Evolutionary conservation across 2,329 filamentous ascomycete species (phyloP).

Genomic region (Cordyceps pruinosa): DNA sequence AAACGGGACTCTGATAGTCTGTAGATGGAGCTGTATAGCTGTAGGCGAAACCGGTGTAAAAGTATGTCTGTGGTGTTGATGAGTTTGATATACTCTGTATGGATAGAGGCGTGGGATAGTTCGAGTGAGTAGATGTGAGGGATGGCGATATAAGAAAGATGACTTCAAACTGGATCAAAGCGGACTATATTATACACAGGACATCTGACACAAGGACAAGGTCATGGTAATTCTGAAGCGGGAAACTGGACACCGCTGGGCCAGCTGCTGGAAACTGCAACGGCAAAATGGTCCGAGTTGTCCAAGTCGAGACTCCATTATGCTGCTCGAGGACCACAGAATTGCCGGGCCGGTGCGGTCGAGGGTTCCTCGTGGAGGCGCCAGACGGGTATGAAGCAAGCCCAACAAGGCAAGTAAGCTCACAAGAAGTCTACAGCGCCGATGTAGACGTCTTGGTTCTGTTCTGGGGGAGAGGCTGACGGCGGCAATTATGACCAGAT

Average conservation of each 20-base stretch:
- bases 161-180: not conserved
- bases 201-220: not conserved
- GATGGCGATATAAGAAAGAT: not conserved
- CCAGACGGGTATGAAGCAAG: not conserved
- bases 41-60: not conserved
- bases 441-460: not conserved
- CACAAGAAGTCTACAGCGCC: not conserved
- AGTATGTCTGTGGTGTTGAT: not conserved
- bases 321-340: not conserved
- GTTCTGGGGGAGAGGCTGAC: slow-evolving; percentile 5
- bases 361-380: not conserved
- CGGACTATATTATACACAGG: slow-evolving; percentile 5
- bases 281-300: slow-evolving; percentile 7
- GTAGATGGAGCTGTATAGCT: not conserved
- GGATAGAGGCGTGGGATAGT: not conserved
- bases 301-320: slow-evolving; percentile 3
- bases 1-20: not conserved
- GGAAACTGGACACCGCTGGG: not conserved
- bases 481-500: slow-evolving; percentile 4
- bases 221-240: not conserved
- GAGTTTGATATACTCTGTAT: not conserved
- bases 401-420: slow-evolving; percentile 7
- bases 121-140: not conserved
- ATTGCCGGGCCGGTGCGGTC: not conserved
- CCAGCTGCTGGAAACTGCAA: not conserved